Base-by-base conservation (phyloP, 2,329 filamentous ascomycete species). In the Hypoxylon sp. region DNA sequence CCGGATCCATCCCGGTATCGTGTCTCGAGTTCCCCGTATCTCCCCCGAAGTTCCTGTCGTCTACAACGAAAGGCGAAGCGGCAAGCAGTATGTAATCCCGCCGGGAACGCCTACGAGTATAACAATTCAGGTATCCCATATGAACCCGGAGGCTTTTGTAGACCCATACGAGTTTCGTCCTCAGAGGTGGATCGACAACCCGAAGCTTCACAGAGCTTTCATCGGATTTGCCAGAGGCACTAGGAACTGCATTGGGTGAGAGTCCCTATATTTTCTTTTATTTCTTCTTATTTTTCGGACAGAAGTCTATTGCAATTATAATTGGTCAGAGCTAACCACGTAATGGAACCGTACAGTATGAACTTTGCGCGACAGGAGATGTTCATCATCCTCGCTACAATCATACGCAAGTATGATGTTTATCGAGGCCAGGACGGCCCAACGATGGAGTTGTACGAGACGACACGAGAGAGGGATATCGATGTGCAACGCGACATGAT, bases 1-100 rank as follows among this genome's bases (percentile, higher is more conserved):
- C 0, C 73, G 78, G 5, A 48, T 79, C 2, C 74, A 74, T 13
- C 74, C 72, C n/a, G 76, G 74, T 1, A 69, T 77, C 0, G 54
- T 69, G 54, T 62, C 9, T 57, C 66, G 65, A 24, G 72, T 63
- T 64, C 63, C 24, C 59, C 76, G 64, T 54, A 71, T 66, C 49
- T 72, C 63, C 1, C 69, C 71, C 2, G 65, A 72, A 13, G 61
- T 51, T 1, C 52, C 67, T 0, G 43, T 75, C 4, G 35, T 60
- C 2, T 75, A 73, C 46, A 46, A 49, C 2, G 62, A 67, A 13
- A 51, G 53, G 18, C 37, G 26, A 13, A 23, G 4, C 3, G 56
- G 40, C 9, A 60, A 43, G 31, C 31, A 41, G 5, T 67, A 65
- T 31, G 17, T 60, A 4, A 9, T 65, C 0, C 64, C 63, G 3